A percentile compares a stretch with the other conserved stretches of the same genome.
Evolutionary conservation across 768 basidiomycete genomes (phyloP).

Genomic region (Gyrodon lividus): DNA sequence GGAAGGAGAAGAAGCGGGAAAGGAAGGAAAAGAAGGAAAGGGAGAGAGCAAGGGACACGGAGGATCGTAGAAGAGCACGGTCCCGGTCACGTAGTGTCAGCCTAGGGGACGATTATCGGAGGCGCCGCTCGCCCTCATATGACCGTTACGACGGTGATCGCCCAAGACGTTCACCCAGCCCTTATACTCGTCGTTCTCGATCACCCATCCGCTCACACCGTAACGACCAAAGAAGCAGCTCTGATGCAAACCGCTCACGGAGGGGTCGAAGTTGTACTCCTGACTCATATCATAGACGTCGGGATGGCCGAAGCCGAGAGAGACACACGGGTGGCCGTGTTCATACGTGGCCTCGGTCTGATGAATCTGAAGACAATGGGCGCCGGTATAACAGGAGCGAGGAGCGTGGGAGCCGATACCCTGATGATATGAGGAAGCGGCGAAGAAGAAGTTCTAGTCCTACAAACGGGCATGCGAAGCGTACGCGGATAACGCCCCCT

Average conservation of each 20-base stretch:
- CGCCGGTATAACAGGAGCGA: conserved; percentile 29
- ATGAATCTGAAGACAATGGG: conserved; percentile 48
- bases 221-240: conserved; percentile 14
- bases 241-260: conserved; percentile 21
- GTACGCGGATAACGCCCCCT: conserved; percentile 46
- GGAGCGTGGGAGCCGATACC: conserved; percentile 20
- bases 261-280: conserved; percentile 33
- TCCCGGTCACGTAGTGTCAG: conserved; percentile 33
- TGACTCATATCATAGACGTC: conserved; percentile 15
- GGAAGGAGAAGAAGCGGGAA: conserved; percentile 55
- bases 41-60: conserved; percentile 16
- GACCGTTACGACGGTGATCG: conserved; percentile 30
- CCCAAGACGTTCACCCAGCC: conserved; percentile 43
- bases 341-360: conserved; percentile 48
- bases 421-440: conserved; percentile 39
- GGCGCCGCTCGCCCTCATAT: conserved; percentile 30
- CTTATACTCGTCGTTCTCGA: conserved; percentile 45
- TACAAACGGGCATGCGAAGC: conserved; percentile 39
- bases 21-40: conserved; percentile 39
- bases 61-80: conserved; percentile 33
- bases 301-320: conserved; percentile 8
- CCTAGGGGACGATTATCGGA: conserved; percentile 27
- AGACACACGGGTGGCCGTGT: conserved; percentile 19
- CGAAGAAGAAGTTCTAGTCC: conserved; percentile 38
- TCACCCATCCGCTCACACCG: conserved; percentile 38